Evolutionary conservation across 179 eudicot genomes (phyloP).

Genomic region (Spergularia azorica): DNA sequence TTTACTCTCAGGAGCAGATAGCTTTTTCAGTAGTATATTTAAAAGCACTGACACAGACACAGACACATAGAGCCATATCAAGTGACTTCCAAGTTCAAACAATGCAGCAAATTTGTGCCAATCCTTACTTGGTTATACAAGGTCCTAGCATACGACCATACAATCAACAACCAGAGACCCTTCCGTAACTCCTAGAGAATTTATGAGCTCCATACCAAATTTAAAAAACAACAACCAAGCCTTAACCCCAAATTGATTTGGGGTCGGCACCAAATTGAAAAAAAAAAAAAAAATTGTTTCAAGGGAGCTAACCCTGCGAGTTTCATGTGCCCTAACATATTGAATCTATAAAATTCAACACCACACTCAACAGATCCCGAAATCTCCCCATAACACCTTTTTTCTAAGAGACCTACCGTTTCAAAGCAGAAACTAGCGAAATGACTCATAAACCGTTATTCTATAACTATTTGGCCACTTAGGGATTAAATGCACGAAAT

Average conservation of each 20-base stretch:
- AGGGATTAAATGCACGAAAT: background rate
- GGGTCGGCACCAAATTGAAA: too few species aligned
- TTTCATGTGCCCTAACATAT: background rate
- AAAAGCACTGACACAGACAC: too few species aligned
- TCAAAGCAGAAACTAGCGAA: background rate
- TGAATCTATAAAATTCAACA: background rate
- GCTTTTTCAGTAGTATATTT: too few species aligned
- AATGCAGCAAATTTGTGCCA: background rate
- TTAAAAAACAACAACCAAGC: background rate
- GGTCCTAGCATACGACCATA: slow-evolving; percentile 4
- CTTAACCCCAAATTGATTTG: too few species aligned
- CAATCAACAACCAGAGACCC: background rate
- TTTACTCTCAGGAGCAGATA: background rate
- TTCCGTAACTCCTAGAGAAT: background rate
- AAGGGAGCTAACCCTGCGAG: background rate
- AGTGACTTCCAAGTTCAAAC: background rate
- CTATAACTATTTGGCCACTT: background rate
- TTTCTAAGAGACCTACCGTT: background rate
- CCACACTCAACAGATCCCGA: background rate
- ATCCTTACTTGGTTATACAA: background rate
- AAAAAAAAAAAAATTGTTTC: too few species aligned
- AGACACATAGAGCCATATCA: background rate
- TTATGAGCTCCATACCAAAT: background rate
- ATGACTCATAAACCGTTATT: background rate
- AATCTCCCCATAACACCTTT: background rate